A percentile compares a stretch with the other conserved stretches of the same genome.
Conservation (phyloP, 495 filamentous ascomycete species). For the Penicillium desertorum region DNA sequence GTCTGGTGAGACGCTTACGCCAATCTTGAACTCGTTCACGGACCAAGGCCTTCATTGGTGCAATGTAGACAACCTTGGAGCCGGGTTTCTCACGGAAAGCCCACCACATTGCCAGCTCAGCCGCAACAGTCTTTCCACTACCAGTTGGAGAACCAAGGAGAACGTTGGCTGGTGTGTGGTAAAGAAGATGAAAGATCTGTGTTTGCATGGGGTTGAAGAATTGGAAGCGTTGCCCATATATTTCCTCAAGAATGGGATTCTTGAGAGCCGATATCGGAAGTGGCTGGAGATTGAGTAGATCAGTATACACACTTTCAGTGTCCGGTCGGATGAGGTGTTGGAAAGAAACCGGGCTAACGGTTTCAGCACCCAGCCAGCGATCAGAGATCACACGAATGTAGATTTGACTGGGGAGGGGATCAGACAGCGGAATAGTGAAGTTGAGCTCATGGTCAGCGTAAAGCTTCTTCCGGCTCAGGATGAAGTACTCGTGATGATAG, state of each 20-base stretch:
- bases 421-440: conserved; percentile 93
- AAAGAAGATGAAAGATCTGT: conserved; percentile 93
- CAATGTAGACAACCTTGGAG: conserved; percentile 98
- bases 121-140: conserved; percentile 94
- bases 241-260: conserved; percentile 79
- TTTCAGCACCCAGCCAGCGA: conserved; percentile 96
- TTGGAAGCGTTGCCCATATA: conserved; percentile 84
- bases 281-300: conserved; percentile 88
- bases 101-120: conserved; percentile 99
- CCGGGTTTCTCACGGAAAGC: conserved; percentile 94
- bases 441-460: conserved; percentile 94
- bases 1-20: conserved; percentile 75
- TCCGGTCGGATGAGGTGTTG: conserved; percentile 97
- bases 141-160: conserved; percentile 96
- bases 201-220: conserved; percentile 99
- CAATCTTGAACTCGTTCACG: conserved; percentile 96
- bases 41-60: conserved; percentile 98
- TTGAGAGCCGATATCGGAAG: conserved; percentile 85
- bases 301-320: conserved; percentile 95
- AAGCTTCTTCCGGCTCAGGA: conserved; percentile 82
- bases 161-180: conserved; percentile 88
- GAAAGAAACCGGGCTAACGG: conserved; percentile 91
- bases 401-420: conserved; percentile 90
- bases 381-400: conserved; percentile 94
- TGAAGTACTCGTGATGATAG: conserved; percentile 96